phyloP scores from a whole-genome alignment of 352 stramenopile species.

The Pythium volutum region DNA sequence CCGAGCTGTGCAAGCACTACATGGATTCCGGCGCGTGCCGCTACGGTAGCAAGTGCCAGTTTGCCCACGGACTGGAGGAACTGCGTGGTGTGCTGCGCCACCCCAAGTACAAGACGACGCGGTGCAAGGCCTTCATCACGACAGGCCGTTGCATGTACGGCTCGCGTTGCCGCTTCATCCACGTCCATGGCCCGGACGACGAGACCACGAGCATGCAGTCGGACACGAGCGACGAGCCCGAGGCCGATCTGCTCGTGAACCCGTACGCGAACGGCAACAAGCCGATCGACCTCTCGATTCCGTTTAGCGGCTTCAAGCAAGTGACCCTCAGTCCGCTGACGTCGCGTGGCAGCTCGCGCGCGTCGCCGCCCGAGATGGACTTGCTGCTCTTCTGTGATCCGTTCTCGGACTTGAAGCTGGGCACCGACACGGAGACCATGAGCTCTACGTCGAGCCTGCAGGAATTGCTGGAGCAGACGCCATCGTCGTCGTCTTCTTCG shows the following conservation, averaged over 20 bases:
- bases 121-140: conserved; percentile 84
- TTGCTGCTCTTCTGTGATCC: conserved; percentile 41
- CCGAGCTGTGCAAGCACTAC: conserved; percentile 89
- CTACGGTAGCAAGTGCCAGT: conserved; percentile 89
- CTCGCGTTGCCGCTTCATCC: conserved; percentile 86
- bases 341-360: conserved; percentile 36
- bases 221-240: conserved; percentile 62
- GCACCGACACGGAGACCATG: conserved; percentile 23
- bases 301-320: conserved; percentile 63
- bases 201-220: conserved; percentile 42
- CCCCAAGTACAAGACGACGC: conserved; percentile 91
- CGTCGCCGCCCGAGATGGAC: conserved; percentile 25
- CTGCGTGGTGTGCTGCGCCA: conserved; percentile 83
- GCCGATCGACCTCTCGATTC: conserved; percentile 58
- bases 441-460: conserved; percentile 35
- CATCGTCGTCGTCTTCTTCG: conserved; percentile 20
- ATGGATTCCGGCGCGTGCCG: conserved; percentile 83
- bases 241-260: conserved; percentile 58
- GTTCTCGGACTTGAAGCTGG: conserved; percentile 42
- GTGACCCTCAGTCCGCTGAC: conserved; percentile 58
- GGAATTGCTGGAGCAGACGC: conserved; percentile 28
- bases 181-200: conserved; percentile 45
- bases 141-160: conserved; percentile 88
- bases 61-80: conserved; percentile 84
- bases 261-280: conserved; percentile 57